These are phyloP conservation scores for Clonostachys rhizophaga DNA, from an alignment of 2,329 filamentous ascomycete species.

Conservation along the genomic window DNA sequence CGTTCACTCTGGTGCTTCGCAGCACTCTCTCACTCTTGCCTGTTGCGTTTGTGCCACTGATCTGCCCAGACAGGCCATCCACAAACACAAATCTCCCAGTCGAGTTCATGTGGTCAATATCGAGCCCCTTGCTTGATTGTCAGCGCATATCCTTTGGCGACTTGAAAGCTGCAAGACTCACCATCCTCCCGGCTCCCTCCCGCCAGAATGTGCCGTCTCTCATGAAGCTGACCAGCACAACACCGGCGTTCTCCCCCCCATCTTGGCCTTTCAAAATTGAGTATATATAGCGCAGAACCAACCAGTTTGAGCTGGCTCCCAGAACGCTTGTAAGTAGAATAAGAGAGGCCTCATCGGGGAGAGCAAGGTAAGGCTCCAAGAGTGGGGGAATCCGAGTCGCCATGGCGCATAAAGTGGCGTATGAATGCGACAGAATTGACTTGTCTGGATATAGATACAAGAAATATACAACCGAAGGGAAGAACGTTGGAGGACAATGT, in stretches of 20 bases:
- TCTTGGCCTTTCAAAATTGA: constrained; percentile 29
- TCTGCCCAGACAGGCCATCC: constrained; percentile 66
- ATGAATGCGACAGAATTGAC: no score
- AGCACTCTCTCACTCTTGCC: constrained; percentile 15
- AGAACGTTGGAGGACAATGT: no score
- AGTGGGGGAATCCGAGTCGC: constrained; percentile 55
- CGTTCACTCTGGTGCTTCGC: constrained; percentile 20
- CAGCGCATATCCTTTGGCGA: neutral
- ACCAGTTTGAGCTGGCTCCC: constrained; percentile 62
- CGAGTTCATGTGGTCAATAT: constrained; percentile 56
- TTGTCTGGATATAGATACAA: no score
- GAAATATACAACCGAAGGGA: no score
- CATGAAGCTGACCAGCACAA: constrained; percentile 81
- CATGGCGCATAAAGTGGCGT: constrained; percentile 16
- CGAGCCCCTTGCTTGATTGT: constrained; percentile 51
- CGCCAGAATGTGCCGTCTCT: constrained; percentile 76
- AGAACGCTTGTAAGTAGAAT: constrained; percentile 65
- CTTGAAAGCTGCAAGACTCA: constrained; percentile 19
- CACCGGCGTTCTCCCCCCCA: constrained; percentile 23
- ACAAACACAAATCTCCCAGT: constrained; percentile 66
- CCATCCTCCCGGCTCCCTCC: constrained; percentile 63
- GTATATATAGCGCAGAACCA: constrained; percentile 52
- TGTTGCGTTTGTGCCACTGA: constrained; percentile 14
- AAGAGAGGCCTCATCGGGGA: constrained; percentile 54
- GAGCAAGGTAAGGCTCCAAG: constrained; percentile 57